phyloP scores from a whole-genome alignment of 2,329 filamentous ascomycete species.

The Scytalidium sp. region DNA sequence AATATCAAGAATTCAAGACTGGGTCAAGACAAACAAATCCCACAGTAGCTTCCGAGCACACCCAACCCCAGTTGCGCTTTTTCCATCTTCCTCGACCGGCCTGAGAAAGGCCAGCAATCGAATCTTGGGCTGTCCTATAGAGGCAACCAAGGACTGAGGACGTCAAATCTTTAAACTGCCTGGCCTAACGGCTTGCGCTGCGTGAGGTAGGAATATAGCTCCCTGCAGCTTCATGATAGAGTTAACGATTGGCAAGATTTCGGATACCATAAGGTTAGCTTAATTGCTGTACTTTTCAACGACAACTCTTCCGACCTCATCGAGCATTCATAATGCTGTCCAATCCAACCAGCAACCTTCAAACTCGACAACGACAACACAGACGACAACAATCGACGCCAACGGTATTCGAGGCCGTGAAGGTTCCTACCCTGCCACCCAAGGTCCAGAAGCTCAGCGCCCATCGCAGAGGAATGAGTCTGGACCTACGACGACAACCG shows the following conservation, averaged over 20 bases:
- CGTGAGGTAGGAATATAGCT: conserved; percentile 61
- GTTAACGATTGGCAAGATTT: conserved; percentile 31
- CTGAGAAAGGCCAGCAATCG: conserved; percentile 23
- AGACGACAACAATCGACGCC: conserved; percentile 87
- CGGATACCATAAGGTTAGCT: conserved; percentile 48
- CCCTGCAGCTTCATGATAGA: background rate
- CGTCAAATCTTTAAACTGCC: conserved; percentile 44
- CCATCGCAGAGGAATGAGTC: conserved; percentile 81
- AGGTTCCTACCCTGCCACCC: conserved; percentile 63
- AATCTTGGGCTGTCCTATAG: conserved; percentile 46
- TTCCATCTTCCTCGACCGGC: conserved; percentile 14
- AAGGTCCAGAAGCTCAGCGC: conserved; percentile 47
- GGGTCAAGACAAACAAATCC: background rate
- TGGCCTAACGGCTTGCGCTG: conserved; percentile 82
- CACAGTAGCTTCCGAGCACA: background rate
- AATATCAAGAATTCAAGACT: background rate
- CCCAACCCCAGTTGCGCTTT: background rate
- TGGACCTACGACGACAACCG: conserved; percentile 68
- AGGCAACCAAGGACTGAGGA: background rate
- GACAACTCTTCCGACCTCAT: conserved; percentile 64
- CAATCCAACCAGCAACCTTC: conserved; percentile 68
- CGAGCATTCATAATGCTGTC: conserved; percentile 74
- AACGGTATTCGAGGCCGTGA: conserved; percentile 71
- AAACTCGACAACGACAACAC: conserved; percentile 72
- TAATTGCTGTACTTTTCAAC: conserved; percentile 47